Base-by-base conservation (phyloP, 345 rosid genomes). In the Dovyalis caffra region DNA sequence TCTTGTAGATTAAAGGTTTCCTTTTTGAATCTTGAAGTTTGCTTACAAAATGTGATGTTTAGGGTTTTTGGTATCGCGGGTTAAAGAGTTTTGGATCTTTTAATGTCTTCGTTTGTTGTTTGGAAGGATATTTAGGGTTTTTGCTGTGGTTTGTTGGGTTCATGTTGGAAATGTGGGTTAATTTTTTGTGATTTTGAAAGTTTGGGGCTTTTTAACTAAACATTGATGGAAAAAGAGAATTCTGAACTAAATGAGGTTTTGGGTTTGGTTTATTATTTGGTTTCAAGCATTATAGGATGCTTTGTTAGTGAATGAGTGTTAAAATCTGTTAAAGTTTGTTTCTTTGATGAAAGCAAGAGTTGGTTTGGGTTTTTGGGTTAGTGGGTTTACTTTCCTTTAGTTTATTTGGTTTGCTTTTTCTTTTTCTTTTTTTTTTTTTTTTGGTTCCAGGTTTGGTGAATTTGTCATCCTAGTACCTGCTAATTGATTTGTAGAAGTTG, bases 361-460 rank as follows among this genome's bases (percentile, higher is more conserved):
- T 8, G 4, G 12, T 56, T 23, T 56, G 20, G 49, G 12, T 56
- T 56, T 56, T 23, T 9, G 12, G 25, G 11, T 9, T 20, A 49
- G 8, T 5, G 33, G 31, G 72, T 66, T 25, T 15, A n/a, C 12
- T 38, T 68, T 65, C n/a, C 26, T 20, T 31, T 33, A 21, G 21
- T n/a, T 73, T 18, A 34, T 23, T 7, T 70, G 73, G 53, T 5
- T 72, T 60, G 6, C 6, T 12, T 69, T 68, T 11, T 3, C 8
- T 67, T n/a, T n/a, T n/a, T n/a, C n/a, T n/a, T n/a, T n/a, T n/a
- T n/a, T n/a, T n/a, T n/a, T n/a, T n/a, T n/a, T n/a, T n/a, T n/a
- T n/a, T n/a, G n/a, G 53, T 81, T 56, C 53, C 90, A 87, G 92
- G 86, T 79, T 68, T 64, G 37, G 53, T 81, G 58, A 71, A 51